Conservation (phyloP, 202 grass and related monocot species). For the Hordeum pubiflorum region DNA sequence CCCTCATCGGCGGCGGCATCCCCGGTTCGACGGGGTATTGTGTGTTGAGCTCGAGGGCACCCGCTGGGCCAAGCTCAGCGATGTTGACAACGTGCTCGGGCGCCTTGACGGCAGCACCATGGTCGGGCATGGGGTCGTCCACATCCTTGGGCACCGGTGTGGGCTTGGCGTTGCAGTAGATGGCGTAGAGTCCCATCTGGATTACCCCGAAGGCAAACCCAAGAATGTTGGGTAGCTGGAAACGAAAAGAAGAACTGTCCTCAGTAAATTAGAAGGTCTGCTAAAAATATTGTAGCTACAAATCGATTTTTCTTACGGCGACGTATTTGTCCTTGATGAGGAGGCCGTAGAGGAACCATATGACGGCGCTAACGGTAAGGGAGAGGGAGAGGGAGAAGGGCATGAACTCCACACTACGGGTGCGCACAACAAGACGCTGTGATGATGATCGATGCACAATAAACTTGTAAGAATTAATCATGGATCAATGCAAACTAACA, state of each 20-base stretch:
- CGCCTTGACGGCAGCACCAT: no score
- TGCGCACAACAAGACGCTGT: constrained; percentile 73
- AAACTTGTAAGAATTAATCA: no score
- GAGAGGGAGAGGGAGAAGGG: constrained; percentile 62
- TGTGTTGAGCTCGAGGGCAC: constrained; percentile 1
- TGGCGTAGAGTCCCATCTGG: constrained; percentile 64
- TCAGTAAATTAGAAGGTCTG: no score
- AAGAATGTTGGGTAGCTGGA: constrained; percentile 57
- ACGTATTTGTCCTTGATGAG: constrained; percentile 79
- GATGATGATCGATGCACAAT: no score
- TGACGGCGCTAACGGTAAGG: constrained; percentile 41
- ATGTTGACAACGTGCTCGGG: constrained; percentile 37
- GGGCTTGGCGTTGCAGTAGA: constrained; percentile 38
- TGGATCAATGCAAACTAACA: no score
- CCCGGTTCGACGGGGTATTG: neutral
- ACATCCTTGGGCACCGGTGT: neutral
- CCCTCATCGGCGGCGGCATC: neutral
- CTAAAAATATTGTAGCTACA: no score
- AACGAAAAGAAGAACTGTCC: neutral
- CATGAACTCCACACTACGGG: constrained; percentile 81
- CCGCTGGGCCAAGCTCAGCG: neutral
- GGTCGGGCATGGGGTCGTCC: constrained; percentile 3
- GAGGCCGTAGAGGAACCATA: constrained; percentile 80
- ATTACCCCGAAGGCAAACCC: constrained; percentile 54
- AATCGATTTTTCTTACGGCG: constrained; percentile 21